Base-by-base conservation (phyloP, 2,329 filamentous ascomycete species). In the Penicillium sp. region DNA sequence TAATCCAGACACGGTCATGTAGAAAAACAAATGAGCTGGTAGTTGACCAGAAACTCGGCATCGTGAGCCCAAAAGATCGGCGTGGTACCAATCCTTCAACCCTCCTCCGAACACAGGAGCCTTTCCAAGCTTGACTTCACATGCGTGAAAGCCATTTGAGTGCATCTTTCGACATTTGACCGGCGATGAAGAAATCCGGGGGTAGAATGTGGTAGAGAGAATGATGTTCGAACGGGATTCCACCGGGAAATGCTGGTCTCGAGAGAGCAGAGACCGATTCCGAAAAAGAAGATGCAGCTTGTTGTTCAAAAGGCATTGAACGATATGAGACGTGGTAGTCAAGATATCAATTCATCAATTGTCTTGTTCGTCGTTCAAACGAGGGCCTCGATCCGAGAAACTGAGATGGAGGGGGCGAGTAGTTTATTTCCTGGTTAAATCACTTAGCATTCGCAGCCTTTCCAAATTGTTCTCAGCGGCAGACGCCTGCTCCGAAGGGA, bases 351-450 rank as follows among this genome's bases (percentile, higher is more conserved):
- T 52, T 62, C 59, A 57, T 65, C 56, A 54, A 49, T 61, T 66
- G 60, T 67, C 66, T 61, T 68, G 61, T 68, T 69, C 55, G 64
- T 59, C 62, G 60, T 67, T 69, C 63, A 68, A 60, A 65, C 63
- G 46, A 59, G 62, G 63, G 64, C 59, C 55, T 61, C 58, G 54
- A 47, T 59, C 62, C 60, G 61, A 56, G 62, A 64, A 65, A 66
- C 71, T 69, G 79, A 79, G 77, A 76, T 73, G 73, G 72, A 74
- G 66, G 63, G 73, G 71, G 76, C 72, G 76, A 80, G 73, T 70
- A 72, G 78, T 81, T 85, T 85, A 85, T 77, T 85, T 85, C 75
- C 82, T 85, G 66, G 12, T 42, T 11, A 13, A 34, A 32, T 6
- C 9, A 50, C 62, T 76, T 66, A 74, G 73, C 13, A 44, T 49